phyloP scores from a whole-genome alignment of 2,329 filamentous ascomycete genomes.

The Fusarium circinatum region DNA sequence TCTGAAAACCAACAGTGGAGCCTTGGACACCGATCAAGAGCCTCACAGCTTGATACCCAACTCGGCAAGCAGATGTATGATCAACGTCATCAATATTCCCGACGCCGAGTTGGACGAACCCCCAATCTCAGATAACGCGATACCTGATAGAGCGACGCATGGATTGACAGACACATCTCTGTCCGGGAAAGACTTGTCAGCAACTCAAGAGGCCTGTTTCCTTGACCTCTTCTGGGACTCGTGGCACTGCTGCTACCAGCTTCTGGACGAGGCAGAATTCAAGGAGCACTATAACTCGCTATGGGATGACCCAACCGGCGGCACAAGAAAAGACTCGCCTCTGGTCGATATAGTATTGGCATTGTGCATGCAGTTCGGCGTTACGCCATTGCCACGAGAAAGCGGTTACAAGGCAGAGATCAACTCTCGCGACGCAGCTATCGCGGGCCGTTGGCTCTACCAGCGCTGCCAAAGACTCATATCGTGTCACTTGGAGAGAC shows the following conservation, averaged over 20 bases:
- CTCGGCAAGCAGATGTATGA: neutral
- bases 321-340: neutral
- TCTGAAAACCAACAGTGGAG: rapidly evolving
- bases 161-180: neutral
- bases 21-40: rapidly evolving
- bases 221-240: neutral
- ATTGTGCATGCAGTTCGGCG: neutral
- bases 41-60: neutral
- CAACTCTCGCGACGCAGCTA: neutral
- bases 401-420: neutral
- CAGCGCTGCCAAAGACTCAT: neutral
- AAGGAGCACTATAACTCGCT: neutral
- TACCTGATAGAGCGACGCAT: rapidly evolving
- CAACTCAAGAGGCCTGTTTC: neutral
- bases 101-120: neutral
- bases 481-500: neutral
- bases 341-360: neutral
- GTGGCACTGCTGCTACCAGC: neutral
- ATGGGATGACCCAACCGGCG: rapidly evolving
- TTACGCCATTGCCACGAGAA: neutral
- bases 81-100: neutral
- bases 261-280: neutral
- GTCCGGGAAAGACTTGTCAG: neutral
- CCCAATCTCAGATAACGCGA: rapidly evolving
- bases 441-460: neutral